phyloP scores from a whole-genome alignment of 1,139 yeast species.

The Taphrina populina region DNA sequence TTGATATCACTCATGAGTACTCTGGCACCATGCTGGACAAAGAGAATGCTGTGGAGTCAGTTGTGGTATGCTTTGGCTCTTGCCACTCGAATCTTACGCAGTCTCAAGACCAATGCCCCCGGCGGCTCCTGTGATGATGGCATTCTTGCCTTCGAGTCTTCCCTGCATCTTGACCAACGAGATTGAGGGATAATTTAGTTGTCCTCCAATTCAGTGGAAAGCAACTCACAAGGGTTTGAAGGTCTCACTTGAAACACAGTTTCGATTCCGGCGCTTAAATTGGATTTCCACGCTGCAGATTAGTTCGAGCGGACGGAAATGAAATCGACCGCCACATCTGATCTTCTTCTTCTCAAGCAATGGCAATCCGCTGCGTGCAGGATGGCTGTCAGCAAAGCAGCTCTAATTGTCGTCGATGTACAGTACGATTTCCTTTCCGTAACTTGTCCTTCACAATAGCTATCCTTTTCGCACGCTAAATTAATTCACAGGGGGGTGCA shows the following conservation, averaged over 20 bases:
- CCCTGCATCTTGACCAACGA: slow-evolving; percentile 52
- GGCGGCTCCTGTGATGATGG: slow-evolving; percentile 63
- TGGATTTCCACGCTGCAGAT: too few species aligned
- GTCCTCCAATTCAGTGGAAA: too few species aligned
- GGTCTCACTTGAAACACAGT: too few species aligned
- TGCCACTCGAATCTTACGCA: slow-evolving; percentile 38
- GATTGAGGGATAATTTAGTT: too few species aligned
- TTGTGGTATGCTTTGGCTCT: not conserved
- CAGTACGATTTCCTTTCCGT: slow-evolving; percentile 22
- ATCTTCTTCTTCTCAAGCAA: too few species aligned
- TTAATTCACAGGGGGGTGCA: slow-evolving; percentile 7
- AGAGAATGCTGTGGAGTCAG: slow-evolving; percentile 42
- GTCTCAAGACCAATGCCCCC: slow-evolving; percentile 52
- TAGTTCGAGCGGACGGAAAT: too few species aligned
- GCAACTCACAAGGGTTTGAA: too few species aligned
- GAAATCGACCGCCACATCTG: too few species aligned
- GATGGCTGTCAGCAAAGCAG: too few species aligned
- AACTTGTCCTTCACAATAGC: not conserved
- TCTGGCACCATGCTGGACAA: slow-evolving; percentile 50
- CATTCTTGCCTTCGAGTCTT: slow-evolving; percentile 60
- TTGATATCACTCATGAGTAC: slow-evolving; percentile 64
- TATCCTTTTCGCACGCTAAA: not conserved
- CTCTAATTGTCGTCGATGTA: slow-evolving; percentile 21
- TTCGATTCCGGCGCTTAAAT: too few species aligned
- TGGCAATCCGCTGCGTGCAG: too few species aligned